Evolutionary conservation across 495 filamentous ascomycete genomes (phyloP).

Genomic region (Xylaria palmicola): DNA sequence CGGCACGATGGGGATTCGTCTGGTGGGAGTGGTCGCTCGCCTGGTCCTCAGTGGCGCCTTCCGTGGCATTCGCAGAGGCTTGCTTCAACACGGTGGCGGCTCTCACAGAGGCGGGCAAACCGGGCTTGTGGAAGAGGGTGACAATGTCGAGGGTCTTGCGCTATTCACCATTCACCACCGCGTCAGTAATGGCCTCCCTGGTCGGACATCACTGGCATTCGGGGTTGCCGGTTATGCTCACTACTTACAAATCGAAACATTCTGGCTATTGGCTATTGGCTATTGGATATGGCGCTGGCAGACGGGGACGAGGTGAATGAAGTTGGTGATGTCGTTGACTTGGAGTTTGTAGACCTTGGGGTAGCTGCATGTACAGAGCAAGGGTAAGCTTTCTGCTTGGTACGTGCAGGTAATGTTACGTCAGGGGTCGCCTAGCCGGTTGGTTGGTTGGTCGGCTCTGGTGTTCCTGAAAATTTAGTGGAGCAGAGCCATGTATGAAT

Average conservation of each 20-base stretch:
- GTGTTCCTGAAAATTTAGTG: too few species aligned
- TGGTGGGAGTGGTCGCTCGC: conserved; percentile 57
- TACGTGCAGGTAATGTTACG: conserved; percentile 19
- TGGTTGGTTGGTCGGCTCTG: too few species aligned
- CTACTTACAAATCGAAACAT: conserved; percentile 50
- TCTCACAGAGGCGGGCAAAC: conserved; percentile 60
- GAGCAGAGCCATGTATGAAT: too few species aligned
- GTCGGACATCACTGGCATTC: conserved; percentile 7
- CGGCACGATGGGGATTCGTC: conserved; percentile 50
- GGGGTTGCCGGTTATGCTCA: too few species aligned
- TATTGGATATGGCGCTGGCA: background rate
- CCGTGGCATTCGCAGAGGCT: conserved; percentile 59
- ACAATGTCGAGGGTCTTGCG: conserved; percentile 85
- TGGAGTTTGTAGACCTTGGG: conserved; percentile 22
- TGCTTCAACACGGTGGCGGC: conserved; percentile 74
- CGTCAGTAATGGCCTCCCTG: background rate
- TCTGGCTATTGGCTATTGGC: conserved; percentile 8
- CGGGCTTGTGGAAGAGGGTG: conserved; percentile 90
- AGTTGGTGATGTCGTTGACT: background rate
- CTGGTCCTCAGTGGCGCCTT: conserved; percentile 63
- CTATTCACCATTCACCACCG: conserved; percentile 45
- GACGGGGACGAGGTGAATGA: background rate
- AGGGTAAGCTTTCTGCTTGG: background rate
- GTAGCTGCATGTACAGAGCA: conserved; percentile 11
- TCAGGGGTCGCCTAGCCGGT: too few species aligned